phyloP scores from a whole-genome alignment of 139 green algal genomes.

The Chlorella sp. region DNA sequence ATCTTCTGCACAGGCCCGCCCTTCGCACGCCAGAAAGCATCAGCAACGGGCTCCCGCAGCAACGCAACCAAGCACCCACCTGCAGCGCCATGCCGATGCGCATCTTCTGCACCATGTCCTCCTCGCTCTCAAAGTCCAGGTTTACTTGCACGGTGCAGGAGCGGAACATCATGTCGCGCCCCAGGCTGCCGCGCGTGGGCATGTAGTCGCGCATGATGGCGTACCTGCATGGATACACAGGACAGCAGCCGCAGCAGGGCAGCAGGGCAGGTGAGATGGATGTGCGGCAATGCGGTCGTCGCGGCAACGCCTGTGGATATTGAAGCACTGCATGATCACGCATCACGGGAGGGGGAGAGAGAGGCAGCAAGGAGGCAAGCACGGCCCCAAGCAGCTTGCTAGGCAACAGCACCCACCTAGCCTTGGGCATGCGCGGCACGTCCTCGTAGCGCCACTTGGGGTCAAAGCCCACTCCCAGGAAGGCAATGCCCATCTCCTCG shows the following conservation, averaged over 20 bases:
- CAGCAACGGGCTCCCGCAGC: too few relatives aligned
- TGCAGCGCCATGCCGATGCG: slow-evolving; percentile 82
- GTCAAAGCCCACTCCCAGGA: slow-evolving; percentile 92
- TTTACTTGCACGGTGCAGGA: slow-evolving; percentile 99
- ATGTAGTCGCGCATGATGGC: slow-evolving; percentile 90
- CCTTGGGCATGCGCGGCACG: slow-evolving; percentile 97
- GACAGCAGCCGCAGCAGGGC: too few relatives aligned
- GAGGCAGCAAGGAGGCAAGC: too few relatives aligned
- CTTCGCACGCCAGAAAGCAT: too few relatives aligned
- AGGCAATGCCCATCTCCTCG: slow-evolving; percentile 71
- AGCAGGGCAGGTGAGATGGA: too few relatives aligned
- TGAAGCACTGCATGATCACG: too few relatives aligned
- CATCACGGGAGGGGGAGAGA: too few relatives aligned
- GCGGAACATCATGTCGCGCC: slow-evolving; percentile 99
- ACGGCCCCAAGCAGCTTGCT: too few relatives aligned
- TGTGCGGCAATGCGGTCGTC: too few relatives aligned
- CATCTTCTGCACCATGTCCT: slow-evolving; percentile 98
- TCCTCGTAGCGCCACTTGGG: slow-evolving; percentile 89
- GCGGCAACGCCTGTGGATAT: too few relatives aligned
- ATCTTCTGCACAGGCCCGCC: background rate
- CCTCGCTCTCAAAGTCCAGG: slow-evolving; percentile 96
- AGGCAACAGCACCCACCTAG: slow-evolving; percentile 40
- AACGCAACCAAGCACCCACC: background rate
- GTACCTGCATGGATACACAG: too few relatives aligned
- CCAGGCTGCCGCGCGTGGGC: slow-evolving; percentile 89